Percentiles rank a stretch among this genome's conserved stretches.
Evolutionary conservation across 805 yeast genomes (phyloP).

Genomic region (Saccharomycopsis sp.): DNA sequence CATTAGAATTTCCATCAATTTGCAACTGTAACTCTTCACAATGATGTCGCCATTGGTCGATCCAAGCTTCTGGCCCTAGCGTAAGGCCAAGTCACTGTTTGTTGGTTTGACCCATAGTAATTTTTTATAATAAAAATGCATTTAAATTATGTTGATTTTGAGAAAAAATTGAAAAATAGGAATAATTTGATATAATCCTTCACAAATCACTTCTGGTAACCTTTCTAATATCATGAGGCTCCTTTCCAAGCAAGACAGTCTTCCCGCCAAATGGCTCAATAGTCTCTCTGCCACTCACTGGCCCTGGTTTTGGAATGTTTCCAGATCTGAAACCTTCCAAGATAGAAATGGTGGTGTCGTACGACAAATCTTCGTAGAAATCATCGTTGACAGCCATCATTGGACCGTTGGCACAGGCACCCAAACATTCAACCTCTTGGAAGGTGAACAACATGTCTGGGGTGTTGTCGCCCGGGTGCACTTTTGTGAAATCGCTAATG

Average conservation of each 20-base stretch:
- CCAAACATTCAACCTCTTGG: conserved; percentile 84
- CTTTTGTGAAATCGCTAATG: conserved; percentile 46
- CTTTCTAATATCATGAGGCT: conserved; percentile 61
- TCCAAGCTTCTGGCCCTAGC: no score
- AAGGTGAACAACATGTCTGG: conserved; percentile 66
- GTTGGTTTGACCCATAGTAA: no score
- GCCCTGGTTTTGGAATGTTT: conserved; percentile 55
- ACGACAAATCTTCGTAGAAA: conserved; percentile 72
- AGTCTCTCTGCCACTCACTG: conserved; percentile 54
- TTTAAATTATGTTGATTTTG: no score
- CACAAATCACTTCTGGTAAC: conserved; percentile 67
- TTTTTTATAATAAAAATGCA: no score
- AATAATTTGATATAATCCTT: no score
- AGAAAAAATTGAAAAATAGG: no score
- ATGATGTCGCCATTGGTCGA: no score
- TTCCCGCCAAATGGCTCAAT: conserved; percentile 75
- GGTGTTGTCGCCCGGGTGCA: conserved; percentile 74
- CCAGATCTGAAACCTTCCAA: conserved; percentile 59
- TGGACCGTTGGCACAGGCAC: conserved; percentile 89
- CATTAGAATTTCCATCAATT: no score
- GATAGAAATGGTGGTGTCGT: conserved; percentile 50
- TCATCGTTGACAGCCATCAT: conserved; percentile 82
- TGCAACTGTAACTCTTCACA: no score
- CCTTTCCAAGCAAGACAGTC: conserved; percentile 47
- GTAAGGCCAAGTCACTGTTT: no score